Percentiles rank a stretch among this genome's conserved stretches.
These are phyloP conservation scores for Neonectria punicea DNA, from an alignment of 2,329 filamentous ascomycete genomes.

Conservation along the genomic window DNA sequence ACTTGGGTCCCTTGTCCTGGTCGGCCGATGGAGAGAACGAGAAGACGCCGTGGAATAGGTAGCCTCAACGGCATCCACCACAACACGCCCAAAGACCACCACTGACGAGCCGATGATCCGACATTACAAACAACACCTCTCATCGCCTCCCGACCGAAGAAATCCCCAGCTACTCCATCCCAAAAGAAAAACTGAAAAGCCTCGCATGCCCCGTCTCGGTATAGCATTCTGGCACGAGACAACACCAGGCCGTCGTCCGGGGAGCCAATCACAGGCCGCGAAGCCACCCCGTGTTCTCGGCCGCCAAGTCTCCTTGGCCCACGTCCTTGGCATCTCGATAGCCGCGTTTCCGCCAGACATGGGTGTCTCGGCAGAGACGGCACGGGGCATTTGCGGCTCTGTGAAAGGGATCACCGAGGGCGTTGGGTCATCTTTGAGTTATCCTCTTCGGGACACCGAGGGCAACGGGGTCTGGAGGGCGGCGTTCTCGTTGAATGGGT, in stretches of 20 bases:
- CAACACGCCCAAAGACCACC: neutral
- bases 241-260: neutral
- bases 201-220: conserved; percentile 26
- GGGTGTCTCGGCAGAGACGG: conserved; percentile 19
- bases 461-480: neutral
- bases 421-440: too few species aligned
- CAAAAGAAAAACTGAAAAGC: neutral
- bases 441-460: conserved; percentile 38
- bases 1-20: neutral
- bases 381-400: conserved; percentile 15
- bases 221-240: conserved; percentile 34
- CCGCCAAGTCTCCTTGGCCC: conserved; percentile 38
- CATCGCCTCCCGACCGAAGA: neutral
- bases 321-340: conserved; percentile 24
- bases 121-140: neutral
- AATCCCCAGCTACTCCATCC: neutral
- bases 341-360: conserved; percentile 10
- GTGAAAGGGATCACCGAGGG: conserved; percentile 30
- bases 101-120: neutral
- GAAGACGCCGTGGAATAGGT: neutral
- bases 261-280: conserved; percentile 31
- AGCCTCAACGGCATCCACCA: neutral
- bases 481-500: neutral
- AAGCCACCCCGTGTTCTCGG: conserved; percentile 35
- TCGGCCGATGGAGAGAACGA: neutral